phyloP scores from a whole-genome alignment of 2,329 filamentous ascomycete species.

The Calonectria hongkongensis region DNA sequence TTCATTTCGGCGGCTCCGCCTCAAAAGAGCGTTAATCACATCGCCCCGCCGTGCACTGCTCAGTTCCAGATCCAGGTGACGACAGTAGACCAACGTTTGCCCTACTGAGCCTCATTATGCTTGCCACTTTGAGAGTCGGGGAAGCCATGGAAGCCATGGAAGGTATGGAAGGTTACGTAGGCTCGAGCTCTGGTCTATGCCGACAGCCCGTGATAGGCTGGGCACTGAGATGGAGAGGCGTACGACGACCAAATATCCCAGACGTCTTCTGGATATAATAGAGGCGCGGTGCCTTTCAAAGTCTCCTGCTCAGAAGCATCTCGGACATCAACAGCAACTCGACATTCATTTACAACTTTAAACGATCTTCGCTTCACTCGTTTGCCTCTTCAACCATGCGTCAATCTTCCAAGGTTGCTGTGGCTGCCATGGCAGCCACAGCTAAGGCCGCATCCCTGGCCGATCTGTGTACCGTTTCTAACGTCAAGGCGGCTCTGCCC shows the following conservation, averaged over 20 bases:
- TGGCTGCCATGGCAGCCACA: conserved; percentile 37
- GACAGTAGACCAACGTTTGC: neutral
- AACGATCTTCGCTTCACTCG: conserved; percentile 16
- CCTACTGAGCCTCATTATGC: conserved; percentile 24
- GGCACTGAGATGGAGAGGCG: conserved; percentile 16
- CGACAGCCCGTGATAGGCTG: neutral
- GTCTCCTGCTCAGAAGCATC: neutral
- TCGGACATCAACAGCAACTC: neutral
- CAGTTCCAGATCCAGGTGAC: conserved; percentile 1
- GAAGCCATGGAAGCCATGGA: conserved; percentile 11
- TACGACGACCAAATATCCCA: conserved; percentile 1
- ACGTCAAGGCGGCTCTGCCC: conserved; percentile 50
- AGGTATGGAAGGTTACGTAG: conserved; percentile 30
- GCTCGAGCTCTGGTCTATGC: conserved; percentile 3
- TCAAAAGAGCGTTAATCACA: conserved; percentile 19
- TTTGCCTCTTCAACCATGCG: conserved; percentile 33
- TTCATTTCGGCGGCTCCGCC: conserved; percentile 35
- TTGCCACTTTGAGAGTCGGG: conserved; percentile 4
- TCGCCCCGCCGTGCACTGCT: neutral
- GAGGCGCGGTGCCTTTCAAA: neutral
- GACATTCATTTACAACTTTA: neutral
- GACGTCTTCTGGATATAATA: conserved; percentile 27
- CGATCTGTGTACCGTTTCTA: conserved; percentile 48
- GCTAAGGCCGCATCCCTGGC: conserved; percentile 45
- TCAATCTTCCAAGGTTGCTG: conserved; percentile 25